Base-by-base conservation (phyloP, 768 basidiomycete genomes). In the Phlebiopsis flavidoalba region DNA sequence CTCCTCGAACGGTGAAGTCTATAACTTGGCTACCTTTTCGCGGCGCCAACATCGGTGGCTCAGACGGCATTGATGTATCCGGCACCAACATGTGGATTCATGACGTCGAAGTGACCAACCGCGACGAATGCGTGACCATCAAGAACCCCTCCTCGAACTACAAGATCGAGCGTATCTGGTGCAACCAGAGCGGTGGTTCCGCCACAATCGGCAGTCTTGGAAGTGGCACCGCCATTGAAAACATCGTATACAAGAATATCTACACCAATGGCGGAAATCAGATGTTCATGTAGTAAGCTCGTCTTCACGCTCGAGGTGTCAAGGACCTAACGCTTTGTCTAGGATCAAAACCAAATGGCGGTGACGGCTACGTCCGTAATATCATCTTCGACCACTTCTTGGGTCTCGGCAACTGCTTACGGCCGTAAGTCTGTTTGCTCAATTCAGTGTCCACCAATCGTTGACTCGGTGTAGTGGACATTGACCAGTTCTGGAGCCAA, bases 111-210 rank as follows among this genome's bases (percentile, higher is more conserved):
- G 70, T 71, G 12, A 70, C 71, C 5, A 71, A 71, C 60, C 68
- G 69, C 52, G 71, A 72, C 56, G 70, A 73, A 56, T 73, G 72
- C 53, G 70, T 73, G 12, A 71, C 71, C 17, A 64, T 71, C 60
- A 73, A 71, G 64, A 59, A 58, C 1, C 71, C 70, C n/a, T 63
- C 71, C 10, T 61, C 48, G 43, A 68, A 71, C 60, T 64, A 71
- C 45, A 66, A 68, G 31, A 60, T 73, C 49, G 70, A 73, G 57
- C 66, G 65, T 22, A 71, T 73, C 35, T 72, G 69, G 68, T 73
- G 72, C 66, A 73, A 73, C 64, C 68, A 68, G 53, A 66, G 64
- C 14, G 71, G 71, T 8, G 71, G 71, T 14, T 67, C 65, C 43
- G 70, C 70, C 19, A 31, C n/a, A n/a, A 71, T 71, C 24, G 70